Conservation (phyloP, 371 early-diverging fungal species). For the Mortierella sp. region DNA sequence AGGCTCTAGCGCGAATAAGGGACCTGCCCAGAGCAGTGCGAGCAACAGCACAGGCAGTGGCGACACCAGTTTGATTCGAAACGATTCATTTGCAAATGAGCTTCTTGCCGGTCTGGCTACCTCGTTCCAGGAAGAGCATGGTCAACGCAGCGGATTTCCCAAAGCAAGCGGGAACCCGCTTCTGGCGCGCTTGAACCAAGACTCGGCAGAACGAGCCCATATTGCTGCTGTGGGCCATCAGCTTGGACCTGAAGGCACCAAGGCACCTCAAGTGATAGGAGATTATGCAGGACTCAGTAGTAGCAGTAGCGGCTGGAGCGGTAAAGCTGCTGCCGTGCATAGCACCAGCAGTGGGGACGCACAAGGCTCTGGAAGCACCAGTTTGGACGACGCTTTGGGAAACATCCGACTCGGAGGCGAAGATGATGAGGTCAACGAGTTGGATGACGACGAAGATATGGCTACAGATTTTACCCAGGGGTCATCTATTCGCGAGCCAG, state of each 20-base stretch:
- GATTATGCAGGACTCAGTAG: conserved; percentile 30
- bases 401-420: conserved; percentile 31
- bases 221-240: conserved; percentile 34
- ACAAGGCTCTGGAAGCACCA: neutral
- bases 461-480: neutral
- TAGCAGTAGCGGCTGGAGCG: neutral
- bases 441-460: conserved; percentile 40
- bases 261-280: conserved; percentile 36
- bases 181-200: conserved; percentile 39
- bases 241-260: conserved; percentile 32
- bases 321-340: neutral
- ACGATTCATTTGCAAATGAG: too few relatives aligned
- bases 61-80: too few relatives aligned
- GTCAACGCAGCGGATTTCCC: neutral
- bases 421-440: conserved; percentile 41
- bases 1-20: too few relatives aligned
- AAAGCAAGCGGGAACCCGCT: conserved; percentile 21
- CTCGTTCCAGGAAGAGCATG: neutral
- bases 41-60: too few relatives aligned
- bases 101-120: too few relatives aligned
- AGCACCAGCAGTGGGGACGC: neutral
- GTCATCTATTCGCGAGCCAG: neutral
- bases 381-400: conserved; percentile 17
- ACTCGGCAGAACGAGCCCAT: conserved; percentile 39
- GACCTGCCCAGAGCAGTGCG: too few relatives aligned